A percentile compares a stretch with the other conserved stretches of the same genome.
Conservation (phyloP, 2,329 filamentous ascomycete species). For the Talaromyces piceae region DNA sequence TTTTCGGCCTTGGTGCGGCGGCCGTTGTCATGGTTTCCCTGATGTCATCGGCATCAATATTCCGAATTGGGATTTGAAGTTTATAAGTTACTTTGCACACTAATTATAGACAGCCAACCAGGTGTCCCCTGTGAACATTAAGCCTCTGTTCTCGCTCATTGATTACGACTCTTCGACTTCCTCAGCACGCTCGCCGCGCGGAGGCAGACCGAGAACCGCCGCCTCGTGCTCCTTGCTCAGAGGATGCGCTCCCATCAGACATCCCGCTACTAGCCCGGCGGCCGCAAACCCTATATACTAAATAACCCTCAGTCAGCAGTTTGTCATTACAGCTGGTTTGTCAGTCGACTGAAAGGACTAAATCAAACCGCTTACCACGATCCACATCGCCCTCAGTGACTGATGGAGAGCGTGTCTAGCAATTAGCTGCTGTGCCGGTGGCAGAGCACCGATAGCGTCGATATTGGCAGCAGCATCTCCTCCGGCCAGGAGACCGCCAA, state of each 20-base stretch:
- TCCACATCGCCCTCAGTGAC: constrained; percentile 6
- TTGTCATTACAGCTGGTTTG: background rate
- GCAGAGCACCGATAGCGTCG: constrained; percentile 3
- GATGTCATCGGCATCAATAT: background rate
- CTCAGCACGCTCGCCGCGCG: background rate
- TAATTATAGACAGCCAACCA: too few species aligned
- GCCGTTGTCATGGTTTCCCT: constrained; percentile 9
- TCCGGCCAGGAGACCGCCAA: constrained; percentile 3
- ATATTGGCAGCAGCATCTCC: constrained; percentile 9
- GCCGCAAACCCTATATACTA: constrained; percentile 8
- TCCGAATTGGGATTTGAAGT: background rate
- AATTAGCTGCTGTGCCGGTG: constrained; percentile 3
- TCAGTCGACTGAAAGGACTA: background rate
- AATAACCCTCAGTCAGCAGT: background rate
- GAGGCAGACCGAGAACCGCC: background rate
- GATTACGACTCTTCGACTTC: background rate
- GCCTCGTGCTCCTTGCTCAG: constrained; percentile 7
- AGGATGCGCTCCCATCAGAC: constrained; percentile 4
- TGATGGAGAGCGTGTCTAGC: constrained; percentile 7
- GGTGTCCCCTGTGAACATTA: too few species aligned
- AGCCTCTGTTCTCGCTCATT: too few species aligned
- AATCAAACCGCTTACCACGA: constrained; percentile 4
- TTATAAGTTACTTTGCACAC: background rate
- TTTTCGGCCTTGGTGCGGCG: background rate
- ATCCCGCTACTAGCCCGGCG: constrained; percentile 3